Conservation (phyloP, 768 basidiomycete genomes). For the Naganishia friedmannii region DNA sequence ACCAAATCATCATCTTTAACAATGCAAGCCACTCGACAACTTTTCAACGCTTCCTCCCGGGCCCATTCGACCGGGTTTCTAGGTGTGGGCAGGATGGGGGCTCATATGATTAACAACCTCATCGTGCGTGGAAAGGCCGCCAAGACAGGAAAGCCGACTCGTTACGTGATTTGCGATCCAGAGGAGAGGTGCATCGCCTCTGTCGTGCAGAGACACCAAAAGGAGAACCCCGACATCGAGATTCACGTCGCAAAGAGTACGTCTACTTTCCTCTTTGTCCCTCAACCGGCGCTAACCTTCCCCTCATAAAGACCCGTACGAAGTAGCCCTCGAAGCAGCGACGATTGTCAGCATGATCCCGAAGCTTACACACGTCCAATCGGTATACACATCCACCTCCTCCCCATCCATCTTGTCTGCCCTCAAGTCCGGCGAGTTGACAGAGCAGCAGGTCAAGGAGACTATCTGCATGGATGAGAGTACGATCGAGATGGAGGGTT, state of each 20-base stretch:
- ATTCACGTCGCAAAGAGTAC: constrained; percentile 21
- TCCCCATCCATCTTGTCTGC: constrained; percentile 24
- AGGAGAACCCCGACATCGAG: constrained; percentile 18
- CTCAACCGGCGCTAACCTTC: neutral
- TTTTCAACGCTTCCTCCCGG: constrained; percentile 9
- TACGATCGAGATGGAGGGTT: constrained; percentile 31
- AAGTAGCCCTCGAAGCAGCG: constrained; percentile 20
- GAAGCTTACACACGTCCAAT: constrained; percentile 26
- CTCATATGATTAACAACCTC: constrained; percentile 29
- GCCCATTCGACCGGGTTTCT: constrained; percentile 23
- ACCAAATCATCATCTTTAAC: neutral
- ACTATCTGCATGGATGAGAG: constrained; percentile 30
- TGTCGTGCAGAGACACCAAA: constrained; percentile 11
- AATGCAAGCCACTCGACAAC: constrained; percentile 12
- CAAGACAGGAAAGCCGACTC: neutral
- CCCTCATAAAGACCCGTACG: constrained; percentile 28
- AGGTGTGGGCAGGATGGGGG: constrained; percentile 30
- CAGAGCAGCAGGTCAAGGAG: constrained; percentile 1
- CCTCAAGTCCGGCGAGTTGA: constrained; percentile 20
- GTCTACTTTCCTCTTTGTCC: neutral
- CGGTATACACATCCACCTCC: constrained; percentile 23
- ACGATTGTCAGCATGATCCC: constrained; percentile 33
- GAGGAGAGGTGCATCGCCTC: neutral
- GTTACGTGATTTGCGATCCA: constrained; percentile 26
- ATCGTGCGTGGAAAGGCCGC: constrained; percentile 10